Base-by-base conservation (phyloP, 179 eudicot genomes). In the Nepenthes alata region DNA sequence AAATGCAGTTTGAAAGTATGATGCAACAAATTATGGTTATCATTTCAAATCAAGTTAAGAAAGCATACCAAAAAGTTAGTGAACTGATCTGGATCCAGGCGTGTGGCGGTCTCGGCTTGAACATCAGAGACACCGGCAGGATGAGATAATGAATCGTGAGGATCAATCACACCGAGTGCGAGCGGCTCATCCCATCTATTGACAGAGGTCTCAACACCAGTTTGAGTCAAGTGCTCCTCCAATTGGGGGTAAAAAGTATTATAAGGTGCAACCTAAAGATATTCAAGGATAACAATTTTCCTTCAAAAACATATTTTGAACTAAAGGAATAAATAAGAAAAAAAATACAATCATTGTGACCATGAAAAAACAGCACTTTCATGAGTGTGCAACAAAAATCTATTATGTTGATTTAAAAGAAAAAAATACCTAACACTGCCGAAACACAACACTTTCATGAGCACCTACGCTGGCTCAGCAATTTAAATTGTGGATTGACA, bases 41-140 rank as follows among this genome's bases (percentile, higher is more conserved):
- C 45, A 41, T 7, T 4, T 41, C 45, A 41, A 41, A 7, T 41
- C 45, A 41, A 41, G 8, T 7, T 41, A 41, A 6, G 4, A 36
- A 37, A 53, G 66, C 78, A 57, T 83, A 90, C 99, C 95, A 94
- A 78, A 71, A 94, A 87, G 65, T 81, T 81, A 11, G 97, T 90
- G 75, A 80, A 90, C 66, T 81, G 94, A 72, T 94, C 97, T 34
- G 96, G 95, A 61, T 94, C 99, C 13, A 94, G 6, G 37, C 70
- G 77, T 16, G 85, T 74, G 55, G 99, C 99, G 62, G 96, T 80
- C 80, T 90, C 99, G 39, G 99, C 77, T 76, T 90, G 99, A 63
- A 73, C 87, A 80, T 94, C 99, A 64, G 97, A 90, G 11, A 90
- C 89, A 47, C 99, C 99, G 5, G 96, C 91, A 67, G 97, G 96